Conservation (phyloP, 2,329 filamentous ascomycete genomes). For the Dactylellina haptotyla region DNA sequence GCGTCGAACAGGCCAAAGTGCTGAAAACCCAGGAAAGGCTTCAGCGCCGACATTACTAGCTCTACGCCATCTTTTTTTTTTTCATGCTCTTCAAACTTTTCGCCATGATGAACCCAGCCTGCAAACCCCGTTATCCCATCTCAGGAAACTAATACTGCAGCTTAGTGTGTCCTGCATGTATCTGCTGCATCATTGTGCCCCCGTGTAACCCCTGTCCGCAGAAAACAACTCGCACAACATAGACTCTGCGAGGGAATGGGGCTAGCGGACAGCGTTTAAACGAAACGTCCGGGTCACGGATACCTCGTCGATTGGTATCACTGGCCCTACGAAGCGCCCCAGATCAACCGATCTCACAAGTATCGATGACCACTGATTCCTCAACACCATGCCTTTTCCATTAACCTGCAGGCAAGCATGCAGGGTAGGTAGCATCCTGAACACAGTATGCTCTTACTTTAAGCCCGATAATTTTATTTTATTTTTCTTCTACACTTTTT, state of each 20-base stretch:
- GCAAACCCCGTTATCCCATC: slow-evolving; percentile 34
- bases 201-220: slow-evolving; percentile 6
- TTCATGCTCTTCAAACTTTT: no score
- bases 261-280: slow-evolving; percentile 42
- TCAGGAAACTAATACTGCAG: slow-evolving; percentile 40
- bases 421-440: slow-evolving; percentile 30
- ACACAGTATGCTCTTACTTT: not conserved
- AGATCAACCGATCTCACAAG: slow-evolving; percentile 38
- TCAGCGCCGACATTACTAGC: no score
- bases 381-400: slow-evolving; percentile 1
- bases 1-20: no score
- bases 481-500: not conserved
- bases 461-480: not conserved
- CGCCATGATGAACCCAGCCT: no score
- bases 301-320: slow-evolving; percentile 47
- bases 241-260: slow-evolving; percentile 6
- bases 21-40: no score
- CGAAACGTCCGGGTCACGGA: slow-evolving; percentile 45
- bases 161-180: slow-evolving; percentile 7
- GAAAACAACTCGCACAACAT: slow-evolving; percentile 43
- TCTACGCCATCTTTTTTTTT: not conserved
- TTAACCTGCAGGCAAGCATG: slow-evolving; percentile 20
- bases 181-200: not conserved
- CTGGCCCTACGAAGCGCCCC: slow-evolving; percentile 30
- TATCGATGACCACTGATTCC: slow-evolving; percentile 22